Evolutionary conservation across 139 green algal genomes (phyloP).

Genomic region (Tetradesmus obliquus): DNA sequence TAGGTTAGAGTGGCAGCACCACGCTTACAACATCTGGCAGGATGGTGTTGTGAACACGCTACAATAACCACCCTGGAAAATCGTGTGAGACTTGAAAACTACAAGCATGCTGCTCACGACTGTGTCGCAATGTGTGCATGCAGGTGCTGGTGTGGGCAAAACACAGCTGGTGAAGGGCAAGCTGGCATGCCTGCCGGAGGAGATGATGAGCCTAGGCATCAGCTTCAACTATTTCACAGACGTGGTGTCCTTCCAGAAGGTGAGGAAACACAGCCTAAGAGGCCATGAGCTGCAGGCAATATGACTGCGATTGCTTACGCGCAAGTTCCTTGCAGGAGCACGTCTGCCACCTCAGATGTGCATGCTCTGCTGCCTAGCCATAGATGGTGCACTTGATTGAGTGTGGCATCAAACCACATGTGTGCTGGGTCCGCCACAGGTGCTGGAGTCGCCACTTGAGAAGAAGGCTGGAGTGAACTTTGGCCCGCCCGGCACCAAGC

Average conservation of each 20-base stretch:
- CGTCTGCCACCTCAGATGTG: no score
- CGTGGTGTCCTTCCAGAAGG: slow-evolving; percentile 68
- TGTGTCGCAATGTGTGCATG: neutral
- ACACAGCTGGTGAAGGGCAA: slow-evolving; percentile 94
- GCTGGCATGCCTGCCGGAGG: slow-evolving; percentile 76
- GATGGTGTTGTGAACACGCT: no score
- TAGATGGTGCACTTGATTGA: no score
- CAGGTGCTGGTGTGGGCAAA: slow-evolving; percentile 80
- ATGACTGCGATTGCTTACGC: no score
- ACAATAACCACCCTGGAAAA: no score
- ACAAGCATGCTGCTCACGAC: no score
- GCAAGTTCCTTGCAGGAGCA: no score
- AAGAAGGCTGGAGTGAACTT: slow-evolving; percentile 94
- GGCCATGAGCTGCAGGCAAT: neutral
- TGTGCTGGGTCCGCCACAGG: slow-evolving; percentile 45
- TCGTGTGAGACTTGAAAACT: no score
- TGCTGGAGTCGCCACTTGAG: slow-evolving; percentile 89
- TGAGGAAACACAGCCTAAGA: neutral
- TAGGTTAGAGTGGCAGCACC: no score
- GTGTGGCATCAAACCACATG: neutral
- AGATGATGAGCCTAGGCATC: slow-evolving; percentile 79
- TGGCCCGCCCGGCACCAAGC: slow-evolving; percentile 86
- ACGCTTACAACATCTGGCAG: no score
- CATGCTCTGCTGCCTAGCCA: no score
- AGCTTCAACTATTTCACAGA: slow-evolving; percentile 93